phyloP scores from a whole-genome alignment of 75 land plant species.

The Selaginella tamariscina region DNA sequence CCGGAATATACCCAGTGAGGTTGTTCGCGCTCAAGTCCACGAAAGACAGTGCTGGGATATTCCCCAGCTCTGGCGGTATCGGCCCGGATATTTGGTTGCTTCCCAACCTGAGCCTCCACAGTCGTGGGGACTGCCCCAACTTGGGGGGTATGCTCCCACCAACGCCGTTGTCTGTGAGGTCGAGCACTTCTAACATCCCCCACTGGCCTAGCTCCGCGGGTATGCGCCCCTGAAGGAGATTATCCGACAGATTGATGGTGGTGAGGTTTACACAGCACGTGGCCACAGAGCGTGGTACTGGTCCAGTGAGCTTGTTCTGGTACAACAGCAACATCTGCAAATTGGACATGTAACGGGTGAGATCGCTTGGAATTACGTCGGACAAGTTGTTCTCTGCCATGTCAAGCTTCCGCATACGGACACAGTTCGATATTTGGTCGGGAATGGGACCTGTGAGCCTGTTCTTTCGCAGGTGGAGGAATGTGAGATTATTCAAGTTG shows the following conservation, averaged over 20 bases:
- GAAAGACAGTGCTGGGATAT: neutral
- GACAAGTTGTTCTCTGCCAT: too few species aligned
- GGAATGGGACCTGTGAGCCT: constrained; percentile 55
- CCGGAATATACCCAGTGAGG: neutral
- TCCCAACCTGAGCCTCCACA: neutral
- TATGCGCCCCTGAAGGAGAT: neutral
- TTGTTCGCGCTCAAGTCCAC: neutral
- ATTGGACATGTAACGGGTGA: too few species aligned
- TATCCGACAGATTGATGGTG: constrained; percentile 17
- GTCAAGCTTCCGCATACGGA: too few species aligned
- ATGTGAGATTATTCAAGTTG: too few species aligned
- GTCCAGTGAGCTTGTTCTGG: too few species aligned
- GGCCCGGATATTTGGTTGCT: neutral
- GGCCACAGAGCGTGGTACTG: too few species aligned
- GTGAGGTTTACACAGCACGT: constrained; percentile 38
- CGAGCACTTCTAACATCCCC: constrained; percentile 38
- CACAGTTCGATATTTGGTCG: too few species aligned
- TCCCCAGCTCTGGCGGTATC: neutral
- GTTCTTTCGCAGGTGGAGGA: constrained; percentile 78
- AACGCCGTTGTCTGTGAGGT: neutral
- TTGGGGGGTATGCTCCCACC: neutral
- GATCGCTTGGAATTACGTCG: too few species aligned
- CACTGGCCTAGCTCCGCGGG: constrained; percentile 28
- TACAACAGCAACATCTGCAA: too few species aligned
- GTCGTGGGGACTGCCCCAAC: neutral